These are phyloP conservation scores for Pythium utonaiense DNA, from an alignment of 352 stramenopile species.

Conservation along the genomic window DNA sequence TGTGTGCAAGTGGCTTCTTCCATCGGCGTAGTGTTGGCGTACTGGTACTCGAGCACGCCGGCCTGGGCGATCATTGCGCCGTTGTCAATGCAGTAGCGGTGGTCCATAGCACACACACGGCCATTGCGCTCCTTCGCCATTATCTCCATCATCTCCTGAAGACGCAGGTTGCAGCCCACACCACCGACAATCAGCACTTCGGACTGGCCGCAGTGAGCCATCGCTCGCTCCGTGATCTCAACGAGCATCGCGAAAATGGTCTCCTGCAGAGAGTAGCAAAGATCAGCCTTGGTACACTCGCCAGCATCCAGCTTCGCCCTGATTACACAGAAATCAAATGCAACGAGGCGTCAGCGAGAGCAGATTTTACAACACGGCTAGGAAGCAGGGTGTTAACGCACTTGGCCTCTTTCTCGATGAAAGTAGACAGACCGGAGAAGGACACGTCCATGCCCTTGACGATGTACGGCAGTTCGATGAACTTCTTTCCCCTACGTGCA, in stretches of 20 bases:
- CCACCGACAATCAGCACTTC: constrained; percentile 99
- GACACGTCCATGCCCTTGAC: constrained; percentile 99
- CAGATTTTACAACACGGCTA: background rate
- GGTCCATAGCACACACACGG: constrained; percentile 97
- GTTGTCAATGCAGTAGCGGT: constrained; percentile 99
- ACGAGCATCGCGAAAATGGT: constrained; percentile 99
- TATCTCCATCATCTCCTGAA: constrained; percentile 97
- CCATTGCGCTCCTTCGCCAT: constrained; percentile 96
- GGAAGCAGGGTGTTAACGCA: constrained; percentile 26
- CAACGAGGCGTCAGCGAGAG: background rate
- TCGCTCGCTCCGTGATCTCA: constrained; percentile 99
- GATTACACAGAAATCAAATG: constrained; percentile 1
- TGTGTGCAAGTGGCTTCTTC: constrained; percentile 94
- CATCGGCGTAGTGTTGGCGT: constrained; percentile 88
- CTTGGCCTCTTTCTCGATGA: constrained; percentile 93
- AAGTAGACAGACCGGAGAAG: constrained; percentile 97
- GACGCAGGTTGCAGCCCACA: constrained; percentile 93
- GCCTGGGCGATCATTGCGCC: constrained; percentile 99
- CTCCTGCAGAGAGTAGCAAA: constrained; percentile 99
- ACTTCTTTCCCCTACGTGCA: constrained; percentile 73
- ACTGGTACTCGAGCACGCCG: constrained; percentile 96
- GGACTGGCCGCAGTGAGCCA: constrained; percentile 96
- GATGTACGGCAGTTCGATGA: constrained; percentile 97
- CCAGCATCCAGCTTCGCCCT: constrained; percentile 80
- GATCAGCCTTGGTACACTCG: constrained; percentile 93